These are phyloP conservation scores for Laguncularia racemosa DNA, from an alignment of 345 rosid species.

Conservation along the genomic window DNA sequence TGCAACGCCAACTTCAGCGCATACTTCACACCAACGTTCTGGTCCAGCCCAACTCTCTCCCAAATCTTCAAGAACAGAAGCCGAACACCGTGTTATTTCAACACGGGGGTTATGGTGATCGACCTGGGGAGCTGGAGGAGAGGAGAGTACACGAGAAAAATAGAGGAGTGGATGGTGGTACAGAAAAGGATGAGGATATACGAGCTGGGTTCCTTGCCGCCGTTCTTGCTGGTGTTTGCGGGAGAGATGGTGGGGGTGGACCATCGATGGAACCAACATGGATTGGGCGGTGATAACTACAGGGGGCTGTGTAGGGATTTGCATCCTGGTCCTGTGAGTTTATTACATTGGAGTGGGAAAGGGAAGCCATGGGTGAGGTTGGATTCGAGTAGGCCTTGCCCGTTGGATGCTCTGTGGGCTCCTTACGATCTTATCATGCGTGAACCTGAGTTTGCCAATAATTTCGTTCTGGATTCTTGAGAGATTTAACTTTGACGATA, in stretches of 20 bases:
- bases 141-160: conserved; percentile 30
- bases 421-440: conserved; percentile 19
- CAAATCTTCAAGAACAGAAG: conserved; percentile 52
- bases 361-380: conserved; percentile 28
- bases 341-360: conserved; percentile 28
- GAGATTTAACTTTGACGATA: too few species aligned
- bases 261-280: conserved; percentile 52
- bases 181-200: conserved; percentile 49
- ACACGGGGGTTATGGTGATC: conserved; percentile 90
- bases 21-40: conserved; percentile 62
- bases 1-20: conserved; percentile 91
- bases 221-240: conserved; percentile 40
- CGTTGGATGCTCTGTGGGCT: conserved; percentile 23
- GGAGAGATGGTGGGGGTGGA: conserved; percentile 35
- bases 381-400: conserved; percentile 19
- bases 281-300: conserved; percentile 27
- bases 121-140: conserved; percentile 74
- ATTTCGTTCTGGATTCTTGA: too few species aligned
- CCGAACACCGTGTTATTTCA: conserved; percentile 50
- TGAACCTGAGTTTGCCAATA: conserved; percentile 5
- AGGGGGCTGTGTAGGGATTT: conserved; percentile 22
- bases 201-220: conserved; percentile 46
- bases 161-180: conserved; percentile 90
- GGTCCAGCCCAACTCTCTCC: conserved; percentile 65
- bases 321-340: conserved; percentile 26